Evolutionary conservation across 768 basidiomycete species (phyloP).

Genomic region (Crepidotus variabilis): DNA sequence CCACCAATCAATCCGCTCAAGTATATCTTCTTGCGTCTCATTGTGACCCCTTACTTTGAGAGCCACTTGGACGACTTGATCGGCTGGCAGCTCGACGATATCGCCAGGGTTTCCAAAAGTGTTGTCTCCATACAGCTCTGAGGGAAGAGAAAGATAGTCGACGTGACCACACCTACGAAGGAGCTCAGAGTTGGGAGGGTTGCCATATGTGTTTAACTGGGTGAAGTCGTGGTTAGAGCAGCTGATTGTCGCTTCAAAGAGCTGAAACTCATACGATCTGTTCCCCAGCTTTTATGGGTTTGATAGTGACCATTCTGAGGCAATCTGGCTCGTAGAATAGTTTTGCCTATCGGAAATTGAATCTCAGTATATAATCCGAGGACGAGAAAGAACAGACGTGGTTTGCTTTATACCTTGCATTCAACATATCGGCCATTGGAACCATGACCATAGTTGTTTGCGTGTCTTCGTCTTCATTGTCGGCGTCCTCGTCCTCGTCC

Average conservation of each 20-base stretch:
- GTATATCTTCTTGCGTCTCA: slow-evolving; percentile 25
- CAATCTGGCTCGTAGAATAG: slow-evolving; percentile 73
- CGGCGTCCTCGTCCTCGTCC: slow-evolving; percentile 29
- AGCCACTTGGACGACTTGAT: slow-evolving; percentile 48
- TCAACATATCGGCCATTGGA: slow-evolving; percentile 94
- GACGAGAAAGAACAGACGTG: slow-evolving; percentile 54
- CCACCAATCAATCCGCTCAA: slow-evolving; percentile 89
- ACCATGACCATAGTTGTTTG: slow-evolving; percentile 80
- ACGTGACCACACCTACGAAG: slow-evolving; percentile 94
- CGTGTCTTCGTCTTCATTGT: slow-evolving; percentile 34
- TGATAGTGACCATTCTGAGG: slow-evolving; percentile 81
- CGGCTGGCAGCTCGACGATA: slow-evolving; percentile 73
- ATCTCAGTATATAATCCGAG: slow-evolving; percentile 1
- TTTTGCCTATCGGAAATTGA: slow-evolving; percentile 54
- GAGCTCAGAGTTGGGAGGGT: slow-evolving; percentile 88
- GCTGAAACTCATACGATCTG: slow-evolving; percentile 78
- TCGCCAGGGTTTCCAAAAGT: slow-evolving; percentile 72
- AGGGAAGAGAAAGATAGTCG: slow-evolving; percentile 60
- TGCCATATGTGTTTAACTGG: slow-evolving; percentile 95
- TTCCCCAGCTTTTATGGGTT: slow-evolving; percentile 66
- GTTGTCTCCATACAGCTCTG: slow-evolving; percentile 20
- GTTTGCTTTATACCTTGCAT: slow-evolving; percentile 80
- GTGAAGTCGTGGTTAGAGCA: too few relatives aligned
- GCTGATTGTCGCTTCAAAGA: too few relatives aligned
- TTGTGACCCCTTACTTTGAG: slow-evolving; percentile 11